A percentile compares a stretch with the other conserved stretches of the same genome.
These are phyloP conservation scores for Spatholobus suberectus DNA, from an alignment of 306 rosid species.

Conservation along the genomic window DNA sequence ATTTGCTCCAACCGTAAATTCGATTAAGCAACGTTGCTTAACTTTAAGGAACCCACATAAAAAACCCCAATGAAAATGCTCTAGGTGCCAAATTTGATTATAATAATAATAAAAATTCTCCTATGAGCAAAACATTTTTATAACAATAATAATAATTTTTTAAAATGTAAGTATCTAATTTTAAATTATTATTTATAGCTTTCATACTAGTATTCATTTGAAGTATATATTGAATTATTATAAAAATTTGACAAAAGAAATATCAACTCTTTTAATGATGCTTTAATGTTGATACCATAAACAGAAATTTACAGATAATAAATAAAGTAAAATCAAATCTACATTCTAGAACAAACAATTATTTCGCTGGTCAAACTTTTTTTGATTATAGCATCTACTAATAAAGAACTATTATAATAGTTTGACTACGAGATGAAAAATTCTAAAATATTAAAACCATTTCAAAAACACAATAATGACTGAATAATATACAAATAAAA, in stretches of 20 bases:
- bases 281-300: neutral
- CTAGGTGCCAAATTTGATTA: neutral
- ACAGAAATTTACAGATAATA: neutral
- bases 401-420: neutral
- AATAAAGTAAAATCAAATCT: neutral
- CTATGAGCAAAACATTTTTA: too few species aligned
- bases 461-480: neutral
- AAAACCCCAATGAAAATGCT: neutral
- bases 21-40: neutral
- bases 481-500: neutral
- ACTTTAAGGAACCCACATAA: neutral
- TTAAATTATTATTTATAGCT: neutral
- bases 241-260: neutral
- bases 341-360: neutral
- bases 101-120: too few species aligned
- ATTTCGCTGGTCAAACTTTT: slow-evolving; percentile 8
- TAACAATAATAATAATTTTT: neutral
- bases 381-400: neutral
- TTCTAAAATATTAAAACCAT: neutral
- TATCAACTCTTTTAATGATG: neutral
- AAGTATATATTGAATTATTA: neutral
- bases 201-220: neutral
- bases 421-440: slow-evolving; percentile 28
- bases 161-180: neutral
- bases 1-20: neutral